Evolutionary conservation across 2,329 filamentous ascomycete species (phyloP), one percentile per base, ranked within the genome.

Genomic region (Gnomoniopsis sp.): DNA sequence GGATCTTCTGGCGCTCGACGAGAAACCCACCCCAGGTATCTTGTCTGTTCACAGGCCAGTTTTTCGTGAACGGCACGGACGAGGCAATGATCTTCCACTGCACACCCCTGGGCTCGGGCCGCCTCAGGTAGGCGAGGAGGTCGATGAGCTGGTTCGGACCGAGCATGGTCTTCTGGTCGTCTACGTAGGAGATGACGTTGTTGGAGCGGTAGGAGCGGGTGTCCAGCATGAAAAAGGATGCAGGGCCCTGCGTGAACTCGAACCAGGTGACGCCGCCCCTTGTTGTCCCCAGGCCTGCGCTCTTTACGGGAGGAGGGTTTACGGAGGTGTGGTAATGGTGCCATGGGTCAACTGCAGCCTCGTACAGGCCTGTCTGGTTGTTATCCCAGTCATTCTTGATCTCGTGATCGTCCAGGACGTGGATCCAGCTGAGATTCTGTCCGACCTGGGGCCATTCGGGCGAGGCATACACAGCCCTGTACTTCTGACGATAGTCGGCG

Each of bases 21-120:
- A 97, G 79, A 72, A 96, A 97, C 0, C 93, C 93, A 49, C 91
- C 91, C 95, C 95, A 99, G 0, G 95, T 98, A 70, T 99, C 95
- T 62, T 88, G 81, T 2, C 86, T 86, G 64, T 95, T 93, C 64
- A 96, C 85, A 23, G 86, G 88, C 93, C 95, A 99, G 73, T 99
- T 99, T 76, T 96, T 96, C 7, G 95, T 98, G 71, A 99, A 96
- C 0, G 95, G 95, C 6, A 98, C 89, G 19, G 90, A 93, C 43
- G 90, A 93, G 19, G 93, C 88, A 53, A 99, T 79, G 66, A 99
- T 87, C 76, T 98, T 98, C 93, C 95, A 99, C 68, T 88, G 88
- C 0, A 97, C 87, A 1, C 91, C 91, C 33, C 78, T 77, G 0
- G 90, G 88, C 63, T 91, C 89, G 0, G 89, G 86, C 1, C 83